phyloP scores from a whole-genome alignment of 805 yeast genomes.

The Scheffersomyces lignosus region DNA sequence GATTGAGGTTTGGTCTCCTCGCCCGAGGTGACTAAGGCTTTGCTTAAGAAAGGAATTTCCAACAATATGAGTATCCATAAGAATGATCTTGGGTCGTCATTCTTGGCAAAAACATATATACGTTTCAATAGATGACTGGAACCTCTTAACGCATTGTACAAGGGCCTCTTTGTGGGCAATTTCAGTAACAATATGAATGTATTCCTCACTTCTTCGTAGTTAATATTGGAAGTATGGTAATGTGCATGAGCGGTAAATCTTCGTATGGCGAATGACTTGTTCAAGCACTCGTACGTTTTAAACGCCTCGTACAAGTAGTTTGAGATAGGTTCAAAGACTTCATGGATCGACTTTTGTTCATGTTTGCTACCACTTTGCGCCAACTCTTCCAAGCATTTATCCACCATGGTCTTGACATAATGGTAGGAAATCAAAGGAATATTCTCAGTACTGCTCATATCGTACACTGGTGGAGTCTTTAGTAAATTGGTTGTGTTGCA shows the following conservation, averaged over 20 bases:
- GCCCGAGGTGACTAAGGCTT: conserved; percentile 41
- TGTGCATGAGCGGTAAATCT: conserved; percentile 27
- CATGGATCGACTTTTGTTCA: conserved; percentile 27
- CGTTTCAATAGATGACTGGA: conserved; percentile 53
- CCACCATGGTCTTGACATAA: conserved; percentile 32
- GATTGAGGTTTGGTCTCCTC: conserved; percentile 12
- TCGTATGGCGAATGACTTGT: conserved; percentile 52
- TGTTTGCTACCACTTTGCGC: no score
- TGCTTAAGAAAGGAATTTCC: conserved; percentile 64
- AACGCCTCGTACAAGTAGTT: conserved; percentile 48
- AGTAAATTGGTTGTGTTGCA: conserved; percentile 54
- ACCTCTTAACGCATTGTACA: conserved; percentile 53
- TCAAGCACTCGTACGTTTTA: conserved; percentile 46
- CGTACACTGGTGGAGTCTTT: conserved; percentile 6
- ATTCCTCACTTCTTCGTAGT: conserved; percentile 46
- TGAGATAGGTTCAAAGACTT: conserved; percentile 51
- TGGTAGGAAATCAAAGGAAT: conserved; percentile 27
- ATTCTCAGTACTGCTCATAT: conserved; percentile 8
- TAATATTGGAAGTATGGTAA: conserved; percentile 49
- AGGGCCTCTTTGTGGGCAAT: conserved; percentile 63
- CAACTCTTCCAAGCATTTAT: conserved; percentile 28
- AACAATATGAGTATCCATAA: conserved; percentile 64
- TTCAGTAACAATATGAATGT: conserved; percentile 47
- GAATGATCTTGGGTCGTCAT: conserved; percentile 44
- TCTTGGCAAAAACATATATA: conserved; percentile 36